These are phyloP conservation scores for Mortierella sp. DNA, from an alignment of 371 early-diverging fungal species.

Conservation along the genomic window DNA sequence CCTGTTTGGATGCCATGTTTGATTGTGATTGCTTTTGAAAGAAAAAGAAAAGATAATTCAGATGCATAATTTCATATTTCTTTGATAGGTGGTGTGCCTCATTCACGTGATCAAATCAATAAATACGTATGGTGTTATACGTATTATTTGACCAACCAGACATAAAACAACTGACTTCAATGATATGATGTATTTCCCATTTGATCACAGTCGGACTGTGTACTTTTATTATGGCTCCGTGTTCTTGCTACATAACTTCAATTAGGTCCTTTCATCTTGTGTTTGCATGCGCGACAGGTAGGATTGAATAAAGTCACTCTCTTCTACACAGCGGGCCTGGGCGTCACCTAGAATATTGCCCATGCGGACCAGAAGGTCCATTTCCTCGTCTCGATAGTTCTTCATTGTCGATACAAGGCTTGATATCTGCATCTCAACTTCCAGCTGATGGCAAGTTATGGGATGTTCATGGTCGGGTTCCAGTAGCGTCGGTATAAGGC, in stretches of 20 bases:
- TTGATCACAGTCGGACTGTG: too few species aligned
- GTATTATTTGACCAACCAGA: too few species aligned
- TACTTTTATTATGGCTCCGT: too few species aligned
- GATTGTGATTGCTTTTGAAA: not conserved
- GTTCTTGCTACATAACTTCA: too few species aligned
- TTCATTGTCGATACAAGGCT: conserved; percentile 33
- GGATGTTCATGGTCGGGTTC: conserved; percentile 30
- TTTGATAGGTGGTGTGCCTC: too few species aligned
- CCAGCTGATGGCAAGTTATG: conserved; percentile 25
- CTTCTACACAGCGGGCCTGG: conserved; percentile 28
- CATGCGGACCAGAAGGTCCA: conserved; percentile 27
- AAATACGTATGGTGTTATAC: too few species aligned
- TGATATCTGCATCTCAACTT: conserved; percentile 25
- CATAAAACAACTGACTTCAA: too few species aligned
- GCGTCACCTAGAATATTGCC: conserved; percentile 32
- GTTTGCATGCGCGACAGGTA: conserved; percentile 40
- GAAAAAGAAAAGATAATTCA: too few species aligned
- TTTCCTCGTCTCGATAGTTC: conserved; percentile 35
- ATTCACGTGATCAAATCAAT: too few species aligned
- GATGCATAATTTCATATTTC: too few species aligned
- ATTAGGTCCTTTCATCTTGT: not conserved
- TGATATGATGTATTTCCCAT: too few species aligned
- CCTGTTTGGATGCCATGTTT: conserved; percentile 44
- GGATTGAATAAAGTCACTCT: conserved; percentile 21
- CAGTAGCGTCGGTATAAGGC: conserved; percentile 21